Percentiles rank a stretch among this genome's conserved stretches.
Evolutionary conservation across 2,329 filamentous ascomycete species (phyloP).

Genomic region (Aspergillus terreus): DNA sequence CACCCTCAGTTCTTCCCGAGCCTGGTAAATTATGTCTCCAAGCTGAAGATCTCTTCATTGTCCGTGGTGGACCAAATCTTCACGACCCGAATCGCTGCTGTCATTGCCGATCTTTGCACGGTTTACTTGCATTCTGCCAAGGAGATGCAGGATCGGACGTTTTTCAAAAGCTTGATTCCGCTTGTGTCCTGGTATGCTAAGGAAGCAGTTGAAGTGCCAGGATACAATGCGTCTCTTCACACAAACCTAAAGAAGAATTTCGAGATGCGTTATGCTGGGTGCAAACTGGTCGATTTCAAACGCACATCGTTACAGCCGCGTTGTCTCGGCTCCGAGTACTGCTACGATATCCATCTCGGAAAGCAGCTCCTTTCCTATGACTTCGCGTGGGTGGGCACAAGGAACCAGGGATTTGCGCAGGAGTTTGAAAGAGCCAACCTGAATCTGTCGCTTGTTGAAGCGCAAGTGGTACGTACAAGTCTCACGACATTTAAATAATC

Average conservation of each 20-base stretch:
- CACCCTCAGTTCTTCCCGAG: slow-evolving; percentile 70
- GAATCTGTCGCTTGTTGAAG: slow-evolving; percentile 88
- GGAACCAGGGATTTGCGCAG: slow-evolving; percentile 68
- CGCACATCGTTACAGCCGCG: slow-evolving; percentile 64
- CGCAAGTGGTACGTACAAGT: slow-evolving; percentile 66
- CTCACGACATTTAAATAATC: not conserved
- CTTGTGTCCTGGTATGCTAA: slow-evolving; percentile 77
- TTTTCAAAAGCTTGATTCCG: slow-evolving; percentile 68
- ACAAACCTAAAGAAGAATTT: slow-evolving; percentile 83
- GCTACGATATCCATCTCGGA: slow-evolving; percentile 76
- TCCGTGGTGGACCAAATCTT: slow-evolving; percentile 46
- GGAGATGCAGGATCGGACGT: slow-evolving; percentile 64
- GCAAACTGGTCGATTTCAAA: slow-evolving; percentile 75
- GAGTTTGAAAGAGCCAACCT: slow-evolving; percentile 86
- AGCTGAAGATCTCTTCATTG: slow-evolving; percentile 54
- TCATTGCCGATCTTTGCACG: slow-evolving; percentile 81
- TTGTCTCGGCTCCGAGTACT: slow-evolving; percentile 71
- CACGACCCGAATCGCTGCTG: slow-evolving; percentile 70
- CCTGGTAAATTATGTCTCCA: slow-evolving; percentile 66
- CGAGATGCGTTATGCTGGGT: slow-evolving; percentile 68
- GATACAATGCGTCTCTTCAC: slow-evolving; percentile 85
- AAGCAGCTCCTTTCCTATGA: slow-evolving; percentile 73
- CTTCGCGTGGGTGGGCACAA: slow-evolving; percentile 66
- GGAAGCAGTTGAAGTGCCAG: slow-evolving; percentile 71
- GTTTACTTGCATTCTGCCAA: slow-evolving; percentile 87